Evolutionary conservation across 352 stramenopile genomes (phyloP).

Genomic region (Phytophthora megakarya): DNA sequence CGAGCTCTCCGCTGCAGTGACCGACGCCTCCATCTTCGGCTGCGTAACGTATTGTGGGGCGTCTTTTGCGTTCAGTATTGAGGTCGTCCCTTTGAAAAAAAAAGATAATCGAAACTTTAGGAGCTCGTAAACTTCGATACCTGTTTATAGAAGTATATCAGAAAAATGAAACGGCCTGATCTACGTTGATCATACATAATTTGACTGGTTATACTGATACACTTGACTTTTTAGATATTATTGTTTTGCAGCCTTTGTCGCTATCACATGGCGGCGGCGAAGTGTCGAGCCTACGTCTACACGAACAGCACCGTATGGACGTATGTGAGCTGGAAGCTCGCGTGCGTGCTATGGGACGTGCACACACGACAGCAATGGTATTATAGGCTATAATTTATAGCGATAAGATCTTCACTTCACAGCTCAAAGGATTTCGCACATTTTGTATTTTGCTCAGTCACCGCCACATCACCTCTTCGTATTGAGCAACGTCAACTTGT

Average conservation of each 20-base stretch:
- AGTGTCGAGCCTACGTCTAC: slow-evolving; percentile 6
- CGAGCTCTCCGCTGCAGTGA: slow-evolving; percentile 7
- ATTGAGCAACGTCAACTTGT: neutral
- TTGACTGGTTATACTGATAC: no score
- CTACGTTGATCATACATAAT: neutral
- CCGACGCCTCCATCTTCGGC: slow-evolving; percentile 31
- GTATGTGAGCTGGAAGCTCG: neutral
- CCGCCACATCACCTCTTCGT: neutral
- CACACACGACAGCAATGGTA: no score
- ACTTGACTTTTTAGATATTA: no score
- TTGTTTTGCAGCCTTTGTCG: slow-evolving; percentile 16
- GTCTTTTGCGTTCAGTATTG: slow-evolving; percentile 29
- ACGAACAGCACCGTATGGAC: slow-evolving; percentile 18
- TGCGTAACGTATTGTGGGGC: slow-evolving; percentile 30
- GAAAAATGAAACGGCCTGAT: neutral
- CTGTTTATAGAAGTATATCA: neutral
- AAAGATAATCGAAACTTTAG: slow-evolving; percentile 25
- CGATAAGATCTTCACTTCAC: no score
- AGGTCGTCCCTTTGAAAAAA: slow-evolving; percentile 18
- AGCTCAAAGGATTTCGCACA: no score
- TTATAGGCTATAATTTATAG: no score
- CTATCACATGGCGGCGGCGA: slow-evolving; percentile 9
- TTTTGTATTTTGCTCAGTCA: no score
- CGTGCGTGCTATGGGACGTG: no score
- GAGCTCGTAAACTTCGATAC: slow-evolving; percentile 6